Base-by-base conservation (phyloP, 768 basidiomycete species). In the Pisolithus orientalis region DNA sequence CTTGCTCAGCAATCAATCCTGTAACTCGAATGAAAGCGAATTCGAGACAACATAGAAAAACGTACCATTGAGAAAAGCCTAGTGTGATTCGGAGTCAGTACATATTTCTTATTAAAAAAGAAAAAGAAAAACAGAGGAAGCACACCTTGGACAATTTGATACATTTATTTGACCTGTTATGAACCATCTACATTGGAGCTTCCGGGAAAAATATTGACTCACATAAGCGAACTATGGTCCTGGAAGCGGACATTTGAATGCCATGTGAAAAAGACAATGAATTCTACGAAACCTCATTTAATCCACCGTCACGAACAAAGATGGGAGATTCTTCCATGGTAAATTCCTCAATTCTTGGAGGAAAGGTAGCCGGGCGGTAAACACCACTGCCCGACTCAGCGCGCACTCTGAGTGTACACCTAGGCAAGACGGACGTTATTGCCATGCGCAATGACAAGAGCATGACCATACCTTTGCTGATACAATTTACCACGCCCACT, bases 401-500 rank as follows among this genome's bases (percentile, higher is more conserved):
- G 10, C 53, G 55, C n/a, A 69, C 65, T 37, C 76, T 74, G 49
- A 72, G 73, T 6, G 64, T 65, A 56, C 78, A 82, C 55, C 76
- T 78, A 49, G 32, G 16, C 14, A 47, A 47, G 31, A 17, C 17
- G 17, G 25, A 29, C 32, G 32, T 14, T 9, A 49, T 5, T 29
- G 27, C 27, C 29, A 21, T 45, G 44, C 14, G 44, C 44, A 8
- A 17, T 6, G 7, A 37, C 25, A 29, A 46, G 7, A 5, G 31
- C 17, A 13, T 6, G 27, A 27, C 16, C 42, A 44, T 37, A 78
- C 80, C 80, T 72, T 38, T 66, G 64, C 42, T 69, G 69, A 57
- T 85, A 84, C 53, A 78, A 77, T 50, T 68, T 72, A 16, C 77
- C 77, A 37, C 65, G 70, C 13, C 66, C 59, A 2, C 55, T 61